Evolutionary conservation across 805 yeast genomes (phyloP).

Genomic region (Lachancea lanzarotensis): DNA sequence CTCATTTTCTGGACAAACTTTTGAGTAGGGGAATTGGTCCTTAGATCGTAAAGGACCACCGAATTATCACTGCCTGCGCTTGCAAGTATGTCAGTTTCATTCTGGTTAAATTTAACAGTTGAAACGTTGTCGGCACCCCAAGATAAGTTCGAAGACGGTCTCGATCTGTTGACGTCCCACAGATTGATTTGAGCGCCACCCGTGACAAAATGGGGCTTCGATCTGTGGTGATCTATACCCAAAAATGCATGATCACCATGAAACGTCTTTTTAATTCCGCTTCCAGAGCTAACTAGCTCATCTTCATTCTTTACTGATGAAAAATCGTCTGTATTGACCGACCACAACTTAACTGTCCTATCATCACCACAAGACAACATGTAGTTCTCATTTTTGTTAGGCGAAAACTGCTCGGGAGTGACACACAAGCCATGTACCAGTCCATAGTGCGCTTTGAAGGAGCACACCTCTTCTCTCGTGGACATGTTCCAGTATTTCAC

Average conservation of each 20-base stretch:
- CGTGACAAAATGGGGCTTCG: constrained; percentile 71
- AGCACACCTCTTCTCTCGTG: constrained; percentile 63
- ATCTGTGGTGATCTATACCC: constrained; percentile 79
- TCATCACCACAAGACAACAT: constrained; percentile 86
- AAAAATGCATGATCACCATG: constrained; percentile 79
- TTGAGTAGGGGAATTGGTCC: constrained; percentile 89
- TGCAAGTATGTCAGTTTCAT: constrained; percentile 84
- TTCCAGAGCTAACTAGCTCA: constrained; percentile 28
- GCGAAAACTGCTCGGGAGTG: constrained; percentile 40
- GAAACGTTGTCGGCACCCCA: constrained; percentile 96
- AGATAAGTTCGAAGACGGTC: constrained; percentile 67
- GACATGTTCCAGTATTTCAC: constrained; percentile 91
- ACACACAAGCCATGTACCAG: constrained; percentile 80
- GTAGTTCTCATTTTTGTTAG: constrained; percentile 35
- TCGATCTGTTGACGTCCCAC: constrained; percentile 84
- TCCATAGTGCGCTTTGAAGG: constrained; percentile 86
- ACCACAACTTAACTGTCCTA: constrained; percentile 85
- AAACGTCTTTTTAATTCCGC: constrained; percentile 70
- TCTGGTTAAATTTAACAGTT: constrained; percentile 77
- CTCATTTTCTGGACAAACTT: constrained; percentile 77
- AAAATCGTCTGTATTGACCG: constrained; percentile 52
- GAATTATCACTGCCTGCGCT: constrained; percentile 89
- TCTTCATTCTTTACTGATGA: constrained; percentile 29
- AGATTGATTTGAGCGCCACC: constrained; percentile 85
- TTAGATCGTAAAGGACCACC: constrained; percentile 78